Conservation (phyloP, 441 rosid species). For the Iberis amara region DNA sequence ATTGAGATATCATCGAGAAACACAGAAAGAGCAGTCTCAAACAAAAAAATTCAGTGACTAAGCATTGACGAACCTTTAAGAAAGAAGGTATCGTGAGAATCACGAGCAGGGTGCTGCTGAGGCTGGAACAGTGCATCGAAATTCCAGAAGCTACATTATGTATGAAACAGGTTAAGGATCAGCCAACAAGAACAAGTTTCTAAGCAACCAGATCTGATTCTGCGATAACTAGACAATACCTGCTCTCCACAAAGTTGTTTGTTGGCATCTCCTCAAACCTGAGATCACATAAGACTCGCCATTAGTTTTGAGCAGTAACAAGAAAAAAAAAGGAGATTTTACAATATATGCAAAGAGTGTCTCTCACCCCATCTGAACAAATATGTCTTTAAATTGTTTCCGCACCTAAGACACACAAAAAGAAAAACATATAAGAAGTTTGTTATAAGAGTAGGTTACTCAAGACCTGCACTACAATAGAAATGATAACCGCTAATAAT, state of each 20-base stretch:
- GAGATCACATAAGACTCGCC: conserved; percentile 30
- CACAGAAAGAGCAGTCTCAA: conserved; percentile 12
- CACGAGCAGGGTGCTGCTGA: conserved; percentile 97
- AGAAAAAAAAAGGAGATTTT: conserved; percentile 16
- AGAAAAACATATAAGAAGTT: too few relatives aligned
- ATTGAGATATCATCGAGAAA: conserved; percentile 8
- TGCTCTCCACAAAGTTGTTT: conserved; percentile 90
- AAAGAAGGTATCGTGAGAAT: conserved; percentile 92
- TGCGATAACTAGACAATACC: conserved; percentile 38
- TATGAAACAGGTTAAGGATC: conserved; percentile 1
- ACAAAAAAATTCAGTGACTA: conserved; percentile 4
- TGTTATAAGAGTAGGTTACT: too few relatives aligned
- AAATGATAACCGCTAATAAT: background rate
- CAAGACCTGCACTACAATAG: background rate
- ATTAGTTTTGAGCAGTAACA: background rate
- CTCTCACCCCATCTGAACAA: conserved; percentile 72
- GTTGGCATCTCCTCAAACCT: conserved; percentile 98
- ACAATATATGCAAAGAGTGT: background rate
- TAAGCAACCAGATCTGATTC: background rate
- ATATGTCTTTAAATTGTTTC: conserved; percentile 69
- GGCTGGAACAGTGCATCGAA: conserved; percentile 94
- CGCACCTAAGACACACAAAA: conserved; percentile 45
- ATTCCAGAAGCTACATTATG: conserved; percentile 62
- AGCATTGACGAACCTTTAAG: conserved; percentile 42
- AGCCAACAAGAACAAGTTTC: conserved; percentile 1